Evolutionary conservation across 129 eudicot species (phyloP).

Genomic region (Heracleum sosnowskyi): DNA sequence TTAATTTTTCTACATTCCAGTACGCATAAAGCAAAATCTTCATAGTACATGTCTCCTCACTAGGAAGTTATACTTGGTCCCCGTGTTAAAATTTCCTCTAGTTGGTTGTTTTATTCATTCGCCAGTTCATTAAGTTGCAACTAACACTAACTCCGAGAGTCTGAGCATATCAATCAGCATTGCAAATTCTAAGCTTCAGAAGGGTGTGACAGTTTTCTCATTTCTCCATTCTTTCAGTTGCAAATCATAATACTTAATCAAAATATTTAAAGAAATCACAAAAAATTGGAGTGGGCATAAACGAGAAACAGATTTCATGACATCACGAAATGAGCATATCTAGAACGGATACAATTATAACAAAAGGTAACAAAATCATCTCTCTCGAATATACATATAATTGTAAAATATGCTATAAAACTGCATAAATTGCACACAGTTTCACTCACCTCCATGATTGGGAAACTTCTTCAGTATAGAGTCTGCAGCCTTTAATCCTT

Average conservation of each 20-base stretch:
- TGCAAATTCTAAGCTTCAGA: background rate
- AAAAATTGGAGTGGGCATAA: background rate
- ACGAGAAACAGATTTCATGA: background rate
- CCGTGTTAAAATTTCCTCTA: background rate
- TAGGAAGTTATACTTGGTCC: background rate
- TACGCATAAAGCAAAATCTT: background rate
- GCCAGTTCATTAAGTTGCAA: background rate
- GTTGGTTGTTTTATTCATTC: background rate
- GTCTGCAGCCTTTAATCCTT: constrained; percentile 98
- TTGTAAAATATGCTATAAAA: constrained; percentile 3
- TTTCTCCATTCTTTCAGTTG: background rate
- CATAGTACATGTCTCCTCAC: background rate
- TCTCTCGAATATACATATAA: background rate
- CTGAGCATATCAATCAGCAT: background rate
- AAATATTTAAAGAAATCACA: too few relatives aligned
- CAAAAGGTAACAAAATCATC: background rate
- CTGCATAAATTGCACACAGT: background rate
- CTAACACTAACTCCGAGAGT: background rate
- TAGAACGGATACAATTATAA: background rate
- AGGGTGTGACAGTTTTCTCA: background rate
- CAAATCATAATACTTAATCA: too few relatives aligned
- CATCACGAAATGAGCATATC: background rate
- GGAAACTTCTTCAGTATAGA: constrained; percentile 87
- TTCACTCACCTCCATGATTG: constrained; percentile 82
- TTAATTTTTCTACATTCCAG: background rate